Base-by-base conservation (phyloP, 306 rosid genomes). In the Urtica urens region DNA sequence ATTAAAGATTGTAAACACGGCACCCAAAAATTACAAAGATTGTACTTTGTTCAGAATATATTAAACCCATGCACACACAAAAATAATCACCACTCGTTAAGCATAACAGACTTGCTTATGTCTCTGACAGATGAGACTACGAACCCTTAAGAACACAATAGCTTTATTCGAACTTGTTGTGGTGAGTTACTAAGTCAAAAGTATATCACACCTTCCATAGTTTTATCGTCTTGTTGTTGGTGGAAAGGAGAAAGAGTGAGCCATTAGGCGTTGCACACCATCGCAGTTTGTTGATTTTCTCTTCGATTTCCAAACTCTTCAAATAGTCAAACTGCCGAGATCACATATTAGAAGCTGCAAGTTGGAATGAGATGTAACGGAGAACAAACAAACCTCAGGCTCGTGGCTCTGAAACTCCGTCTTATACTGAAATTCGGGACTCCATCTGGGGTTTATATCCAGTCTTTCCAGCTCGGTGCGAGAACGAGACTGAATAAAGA, bases 331-430 rank as follows among this genome's bases (percentile, higher is more conserved):
- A 65, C 87, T 81, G 49, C 50, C 35, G 5, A 49, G 26, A 45
- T 20, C 51, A 54, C 46, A 43, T 18, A 11, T 25, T 33, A n/a
- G n/a, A 45, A 15, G 11, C 17, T 10, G 43, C 5, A 18, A n/a
- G 22, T 15, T 3, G 2, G 46, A 34, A 22, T 6, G 2, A 19
- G 10, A 24, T 44, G 31, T 2, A 30, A 53, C 40, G 13, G 13
- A 31, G 12, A 14, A n/a, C n/a, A n/a, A 21, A 27, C 67, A 26
- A 57, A 64, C 87, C 83, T 78, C 93, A 3, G 83, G 87, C 53
- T 72, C 77, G 39, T 82, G 87, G 38, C 87, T 72, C 61, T 78
- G 83, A 69, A 75, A 82, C 51, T 82, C 83, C 2, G 81, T 67
- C 73, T 65, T 78, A 49, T 64, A 78, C 15, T 48, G 81, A 40